These are phyloP conservation scores for Raffaelea arxii DNA, from an alignment of 2,329 filamentous ascomycete genomes.

Conservation along the genomic window DNA sequence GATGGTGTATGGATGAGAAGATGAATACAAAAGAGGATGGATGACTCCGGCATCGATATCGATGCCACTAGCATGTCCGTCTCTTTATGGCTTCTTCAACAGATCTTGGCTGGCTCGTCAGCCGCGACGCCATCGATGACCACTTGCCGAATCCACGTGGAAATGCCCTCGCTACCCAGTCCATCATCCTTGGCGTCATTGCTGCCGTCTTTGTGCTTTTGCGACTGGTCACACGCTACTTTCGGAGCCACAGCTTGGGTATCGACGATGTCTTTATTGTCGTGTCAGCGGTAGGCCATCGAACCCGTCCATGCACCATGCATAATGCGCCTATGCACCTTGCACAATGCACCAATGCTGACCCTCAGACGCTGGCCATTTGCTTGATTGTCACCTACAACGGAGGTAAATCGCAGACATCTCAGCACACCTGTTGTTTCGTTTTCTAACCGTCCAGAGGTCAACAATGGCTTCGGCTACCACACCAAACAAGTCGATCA, in stretches of 20 bases:
- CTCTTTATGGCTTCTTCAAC: not conserved
- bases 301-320: not conserved
- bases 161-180: constrained; percentile 7
- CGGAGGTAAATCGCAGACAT: not conserved
- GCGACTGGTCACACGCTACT: constrained; percentile 8
- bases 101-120: no score
- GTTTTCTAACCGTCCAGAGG: not conserved
- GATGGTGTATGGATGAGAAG: no score
- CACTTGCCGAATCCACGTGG: constrained; percentile 9
- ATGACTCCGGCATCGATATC: no score
- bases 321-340: not conserved
- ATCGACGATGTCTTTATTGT: constrained; percentile 10
- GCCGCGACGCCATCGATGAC: constrained; percentile 19
- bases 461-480: constrained; percentile 1
- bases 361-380: not conserved
- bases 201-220: constrained; percentile 8
- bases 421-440: not conserved
- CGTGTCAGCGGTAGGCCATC: constrained; percentile 6
- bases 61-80: no score
- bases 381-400: constrained; percentile 3
- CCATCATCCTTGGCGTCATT: constrained; percentile 10
- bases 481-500: not conserved
- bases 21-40: no score
- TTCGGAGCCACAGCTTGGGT: constrained; percentile 4
- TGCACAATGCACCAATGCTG: not conserved